A percentile compares a stretch with the other conserved stretches of the same genome.
Conservation (phyloP, 2,329 filamentous ascomycete genomes). For the Neodidymelliopsis sp. region DNA sequence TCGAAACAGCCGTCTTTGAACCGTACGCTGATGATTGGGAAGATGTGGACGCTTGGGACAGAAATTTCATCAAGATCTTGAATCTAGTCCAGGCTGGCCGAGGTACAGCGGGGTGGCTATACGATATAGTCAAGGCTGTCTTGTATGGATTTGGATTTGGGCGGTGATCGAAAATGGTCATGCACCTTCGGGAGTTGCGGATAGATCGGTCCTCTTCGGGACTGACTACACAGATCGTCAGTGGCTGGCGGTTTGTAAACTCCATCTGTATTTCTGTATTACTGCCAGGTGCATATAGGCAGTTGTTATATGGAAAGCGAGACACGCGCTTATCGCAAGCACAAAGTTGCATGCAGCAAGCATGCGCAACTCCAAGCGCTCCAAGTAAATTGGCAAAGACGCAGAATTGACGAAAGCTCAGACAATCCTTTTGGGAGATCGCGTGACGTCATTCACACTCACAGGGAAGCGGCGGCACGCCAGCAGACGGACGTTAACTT, state of each 20-base stretch:
- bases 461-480: slow-evolving; percentile 13
- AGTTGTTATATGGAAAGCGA: background rate
- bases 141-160: slow-evolving; percentile 35
- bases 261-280: background rate
- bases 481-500: slow-evolving; percentile 13
- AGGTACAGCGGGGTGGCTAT: slow-evolving; percentile 63
- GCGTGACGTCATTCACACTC: slow-evolving; percentile 11
- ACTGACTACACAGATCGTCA: slow-evolving; percentile 2
- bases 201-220: slow-evolving; percentile 6
- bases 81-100: slow-evolving; percentile 59
- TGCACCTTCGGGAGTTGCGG: slow-evolving; percentile 9
- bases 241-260: background rate
- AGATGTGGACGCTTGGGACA: slow-evolving; percentile 63
- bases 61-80: slow-evolving; percentile 62
- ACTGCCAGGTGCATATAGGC: background rate
- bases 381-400: slow-evolving; percentile 1
- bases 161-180: slow-evolving; percentile 13
- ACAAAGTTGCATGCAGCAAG: slow-evolving; percentile 15
- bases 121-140: slow-evolving; percentile 48
- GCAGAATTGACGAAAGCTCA: background rate
- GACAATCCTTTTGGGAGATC: background rate
- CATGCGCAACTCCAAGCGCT: slow-evolving; percentile 10
- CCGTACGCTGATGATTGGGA: slow-evolving; percentile 66
- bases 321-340: background rate
- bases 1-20: slow-evolving; percentile 65